Percentiles rank a stretch among this genome's conserved stretches.
Conservation (phyloP, 2,329 filamentous ascomycete genomes). For the Fusarium continuum region DNA sequence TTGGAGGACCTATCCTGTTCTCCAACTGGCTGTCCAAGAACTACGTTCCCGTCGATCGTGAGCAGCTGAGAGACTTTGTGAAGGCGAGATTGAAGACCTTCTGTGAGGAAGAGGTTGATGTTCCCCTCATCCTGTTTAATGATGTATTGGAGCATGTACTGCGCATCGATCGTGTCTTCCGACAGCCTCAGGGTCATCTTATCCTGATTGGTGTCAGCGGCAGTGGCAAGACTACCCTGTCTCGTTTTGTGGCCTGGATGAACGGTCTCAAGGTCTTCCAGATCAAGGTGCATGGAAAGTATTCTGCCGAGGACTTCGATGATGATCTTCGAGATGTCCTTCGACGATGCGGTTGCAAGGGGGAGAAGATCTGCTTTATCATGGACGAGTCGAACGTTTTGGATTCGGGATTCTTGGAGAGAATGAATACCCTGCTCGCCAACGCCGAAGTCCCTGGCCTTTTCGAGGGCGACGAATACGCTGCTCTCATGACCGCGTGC, state of each 20-base stretch:
- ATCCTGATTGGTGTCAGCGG: conserved; percentile 99
- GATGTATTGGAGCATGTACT: conserved; percentile 98
- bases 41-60: conserved; percentile 95
- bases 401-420: conserved; percentile 97
- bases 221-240: conserved; percentile 97
- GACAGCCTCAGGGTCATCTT: conserved; percentile 96
- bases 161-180: conserved; percentile 97
- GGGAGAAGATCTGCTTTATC: conserved; percentile 99
- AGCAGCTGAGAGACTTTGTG: conserved; percentile 95
- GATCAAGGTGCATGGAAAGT: conserved; percentile 99
- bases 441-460: conserved; percentile 99
- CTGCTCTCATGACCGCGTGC: conserved; percentile 98
- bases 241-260: conserved; percentile 99
- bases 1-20: conserved; percentile 94
- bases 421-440: conserved; percentile 98
- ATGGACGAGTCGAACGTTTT: conserved; percentile 99
- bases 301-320: conserved; percentile 98
- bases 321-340: conserved; percentile 95
- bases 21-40: conserved; percentile 99
- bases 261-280: conserved; percentile 99
- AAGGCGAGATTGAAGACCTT: conserved; percentile 97
- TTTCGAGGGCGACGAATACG: conserved; percentile 98
- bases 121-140: conserved; percentile 98
- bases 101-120: conserved; percentile 99
- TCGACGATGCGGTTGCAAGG: conserved; percentile 93